A percentile compares a stretch with the other conserved stretches of the same genome.
These are phyloP conservation scores for Mallotus repandus DNA, from an alignment of 441 rosid genomes.

Conservation along the genomic window DNA sequence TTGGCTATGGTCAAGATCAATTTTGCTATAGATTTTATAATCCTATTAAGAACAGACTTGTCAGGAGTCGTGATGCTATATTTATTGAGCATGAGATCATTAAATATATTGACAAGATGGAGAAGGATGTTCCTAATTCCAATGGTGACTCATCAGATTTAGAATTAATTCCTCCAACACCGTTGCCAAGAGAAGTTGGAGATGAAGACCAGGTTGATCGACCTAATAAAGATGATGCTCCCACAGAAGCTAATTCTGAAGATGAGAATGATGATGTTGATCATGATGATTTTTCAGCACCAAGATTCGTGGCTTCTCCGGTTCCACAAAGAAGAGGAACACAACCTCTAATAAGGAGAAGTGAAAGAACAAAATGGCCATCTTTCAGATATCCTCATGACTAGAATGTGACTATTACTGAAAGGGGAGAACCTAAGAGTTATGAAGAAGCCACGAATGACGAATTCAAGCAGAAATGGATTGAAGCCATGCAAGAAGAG, in stretches of 20 bases:
- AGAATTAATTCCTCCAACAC: neutral
- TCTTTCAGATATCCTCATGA: neutral
- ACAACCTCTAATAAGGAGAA: too few species aligned
- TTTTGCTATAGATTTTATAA: too few species aligned
- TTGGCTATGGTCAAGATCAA: too few species aligned
- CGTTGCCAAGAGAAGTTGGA: neutral
- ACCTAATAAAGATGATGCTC: neutral
- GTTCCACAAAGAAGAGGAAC: too few species aligned
- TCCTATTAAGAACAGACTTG: too few species aligned
- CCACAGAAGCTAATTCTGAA: neutral
- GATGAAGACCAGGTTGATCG: neutral
- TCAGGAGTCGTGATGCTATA: too few species aligned
- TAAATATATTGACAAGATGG: too few species aligned
- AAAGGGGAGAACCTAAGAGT: neutral
- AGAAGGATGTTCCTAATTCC: too few species aligned
- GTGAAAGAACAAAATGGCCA: neutral
- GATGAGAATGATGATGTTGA: neutral
- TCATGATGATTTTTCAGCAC: neutral
- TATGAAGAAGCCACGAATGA: neutral
- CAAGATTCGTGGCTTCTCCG: too few species aligned
- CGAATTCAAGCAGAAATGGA: neutral
- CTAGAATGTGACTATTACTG: neutral
- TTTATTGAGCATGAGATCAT: too few species aligned
- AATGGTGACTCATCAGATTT: too few species aligned
- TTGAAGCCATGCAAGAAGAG: neutral